Evolutionary conservation across 2,329 filamentous ascomycete genomes (phyloP).

Genomic region (Parastagonospora nodorum): DNA sequence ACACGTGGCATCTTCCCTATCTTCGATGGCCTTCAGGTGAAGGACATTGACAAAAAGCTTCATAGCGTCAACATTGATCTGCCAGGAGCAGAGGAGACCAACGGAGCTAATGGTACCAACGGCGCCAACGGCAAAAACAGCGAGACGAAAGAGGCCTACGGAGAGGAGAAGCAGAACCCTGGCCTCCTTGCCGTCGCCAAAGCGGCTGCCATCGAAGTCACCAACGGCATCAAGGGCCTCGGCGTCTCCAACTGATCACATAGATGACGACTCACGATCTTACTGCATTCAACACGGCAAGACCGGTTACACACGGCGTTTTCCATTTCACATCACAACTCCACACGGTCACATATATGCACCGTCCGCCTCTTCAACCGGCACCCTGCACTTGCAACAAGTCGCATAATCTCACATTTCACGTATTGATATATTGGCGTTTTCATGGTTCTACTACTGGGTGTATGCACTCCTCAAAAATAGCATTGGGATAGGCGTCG

Average conservation of each 20-base stretch:
- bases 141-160: conserved; percentile 17
- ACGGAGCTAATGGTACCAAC: conserved; percentile 7
- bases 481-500: conserved; percentile 43
- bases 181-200: conserved; percentile 33
- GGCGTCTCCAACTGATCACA: conserved; percentile 30
- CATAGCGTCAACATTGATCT: conserved; percentile 17
- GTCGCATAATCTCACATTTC: conserved; percentile 5
- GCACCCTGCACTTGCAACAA: conserved; percentile 25
- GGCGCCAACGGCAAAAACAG: conserved; percentile 17
- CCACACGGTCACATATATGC: too few relatives aligned
- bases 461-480: conserved; percentile 1
- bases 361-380: conserved; percentile 3
- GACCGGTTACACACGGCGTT: conserved; percentile 21
- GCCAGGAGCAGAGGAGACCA: conserved; percentile 11
- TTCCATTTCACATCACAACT: conserved; percentile 3
- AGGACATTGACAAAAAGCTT: conserved; percentile 61
- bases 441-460: background rate
- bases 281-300: conserved; percentile 42
- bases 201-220: conserved; percentile 33
- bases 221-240: conserved; percentile 36
- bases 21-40: conserved; percentile 77
- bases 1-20: conserved; percentile 80
- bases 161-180: conserved; percentile 18
- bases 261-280: conserved; percentile 20
- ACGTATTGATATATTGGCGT: conserved; percentile 7